Evolutionary conservation across 768 basidiomycete genomes (phyloP).

Genomic region (Daedaleopsis nitida): DNA sequence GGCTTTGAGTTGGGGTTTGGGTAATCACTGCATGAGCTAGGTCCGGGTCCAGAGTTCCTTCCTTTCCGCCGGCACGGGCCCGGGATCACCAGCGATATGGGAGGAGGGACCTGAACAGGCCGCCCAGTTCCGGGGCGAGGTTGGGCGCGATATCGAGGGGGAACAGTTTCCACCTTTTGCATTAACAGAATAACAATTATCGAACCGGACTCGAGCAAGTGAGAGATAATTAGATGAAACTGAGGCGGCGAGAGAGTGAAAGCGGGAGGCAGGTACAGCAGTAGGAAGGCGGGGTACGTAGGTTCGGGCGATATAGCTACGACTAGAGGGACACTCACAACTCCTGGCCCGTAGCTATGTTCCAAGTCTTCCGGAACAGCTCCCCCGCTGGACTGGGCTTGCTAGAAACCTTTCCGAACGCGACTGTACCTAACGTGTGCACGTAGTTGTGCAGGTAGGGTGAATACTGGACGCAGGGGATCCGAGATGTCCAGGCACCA

Average conservation of each 20-base stretch:
- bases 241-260: background rate
- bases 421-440: constrained; percentile 68
- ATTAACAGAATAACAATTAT: constrained; percentile 2
- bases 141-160: constrained; percentile 1
- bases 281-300: no score
- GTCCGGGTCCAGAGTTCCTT: background rate
- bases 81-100: background rate
- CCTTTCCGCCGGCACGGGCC: background rate
- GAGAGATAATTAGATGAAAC: background rate
- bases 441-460: constrained; percentile 77
- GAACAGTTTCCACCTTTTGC: constrained; percentile 5
- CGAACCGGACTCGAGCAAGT: constrained; percentile 5
- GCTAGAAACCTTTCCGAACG: constrained; percentile 64
- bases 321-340: constrained; percentile 23
- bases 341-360: constrained; percentile 66
- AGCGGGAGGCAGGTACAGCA: background rate
- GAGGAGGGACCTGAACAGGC: constrained; percentile 5
- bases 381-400: constrained; percentile 56
- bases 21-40: background rate
- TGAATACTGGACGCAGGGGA: constrained; percentile 55
- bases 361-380: constrained; percentile 70
- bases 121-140: background rate
- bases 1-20: background rate
- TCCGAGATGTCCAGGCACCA: background rate
- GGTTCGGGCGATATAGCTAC: background rate